Conservation (phyloP, 78 protist species). For the Trichosphaerium sp. region DNA sequence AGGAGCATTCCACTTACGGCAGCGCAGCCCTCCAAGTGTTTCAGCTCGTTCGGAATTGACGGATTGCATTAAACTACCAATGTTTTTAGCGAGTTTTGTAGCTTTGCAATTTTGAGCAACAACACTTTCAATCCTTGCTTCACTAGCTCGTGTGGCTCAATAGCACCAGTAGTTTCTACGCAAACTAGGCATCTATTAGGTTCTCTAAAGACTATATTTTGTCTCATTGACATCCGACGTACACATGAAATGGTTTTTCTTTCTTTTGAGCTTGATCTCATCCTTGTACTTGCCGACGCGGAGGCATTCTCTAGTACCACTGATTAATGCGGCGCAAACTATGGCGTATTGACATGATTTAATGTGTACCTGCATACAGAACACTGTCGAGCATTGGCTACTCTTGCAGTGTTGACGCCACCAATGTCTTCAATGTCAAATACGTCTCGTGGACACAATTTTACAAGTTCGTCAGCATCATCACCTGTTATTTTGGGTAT, state of each 20-base stretch:
- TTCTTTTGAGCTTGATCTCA: constrained; percentile 38
- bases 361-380: background rate
- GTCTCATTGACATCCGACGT: constrained; percentile 2
- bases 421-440: constrained; percentile 80
- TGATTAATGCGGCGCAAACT: background rate
- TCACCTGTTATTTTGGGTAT: constrained; percentile 39
- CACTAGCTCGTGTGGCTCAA: too few species aligned
- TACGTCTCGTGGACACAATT: constrained; percentile 64
- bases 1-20: too few species aligned
- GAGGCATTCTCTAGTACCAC: constrained; percentile 72
- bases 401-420: background rate
- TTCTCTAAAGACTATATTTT: too few species aligned
- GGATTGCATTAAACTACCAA: too few species aligned
- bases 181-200: too few species aligned
- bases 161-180: too few species aligned
- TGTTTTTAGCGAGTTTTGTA: too few species aligned
- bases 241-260: constrained; percentile 83
- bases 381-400: background rate
- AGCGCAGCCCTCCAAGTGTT: too few species aligned
- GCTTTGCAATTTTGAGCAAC: too few species aligned
- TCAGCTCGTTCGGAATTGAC: too few species aligned
- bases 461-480: constrained; percentile 35
- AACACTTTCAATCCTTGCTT: too few species aligned
- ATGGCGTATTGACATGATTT: too few species aligned
- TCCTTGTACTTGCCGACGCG: constrained; percentile 43